phyloP scores from a whole-genome alignment of 2,329 filamentous ascomycete species.

The Alternaria sp. region DNA sequence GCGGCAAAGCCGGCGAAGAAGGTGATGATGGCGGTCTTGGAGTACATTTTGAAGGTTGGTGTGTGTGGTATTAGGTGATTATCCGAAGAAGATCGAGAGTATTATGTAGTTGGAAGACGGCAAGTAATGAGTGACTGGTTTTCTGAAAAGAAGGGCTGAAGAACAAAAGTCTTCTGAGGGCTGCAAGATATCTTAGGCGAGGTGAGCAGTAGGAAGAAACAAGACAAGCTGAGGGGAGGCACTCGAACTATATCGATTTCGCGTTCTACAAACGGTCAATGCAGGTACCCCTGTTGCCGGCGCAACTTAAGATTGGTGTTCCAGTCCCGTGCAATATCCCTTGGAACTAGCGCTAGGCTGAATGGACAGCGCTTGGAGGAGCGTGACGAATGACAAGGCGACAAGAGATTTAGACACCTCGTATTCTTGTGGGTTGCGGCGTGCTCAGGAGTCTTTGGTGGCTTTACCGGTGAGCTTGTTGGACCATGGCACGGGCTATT shows the following conservation, averaged over 20 bases:
- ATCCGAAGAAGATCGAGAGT: slow-evolving; percentile 26
- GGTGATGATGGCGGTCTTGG: slow-evolving; percentile 54
- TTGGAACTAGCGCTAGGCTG: slow-evolving; percentile 9
- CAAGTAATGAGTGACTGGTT: slow-evolving; percentile 30
- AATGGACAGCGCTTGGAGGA: not conserved
- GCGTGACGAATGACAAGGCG: slow-evolving; percentile 22
- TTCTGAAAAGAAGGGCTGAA: slow-evolving; percentile 38
- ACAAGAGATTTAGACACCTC: slow-evolving; percentile 24
- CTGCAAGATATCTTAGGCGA: slow-evolving; percentile 13
- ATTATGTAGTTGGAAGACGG: slow-evolving; percentile 26
- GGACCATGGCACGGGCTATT: slow-evolving; percentile 18
- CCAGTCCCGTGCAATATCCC: slow-evolving; percentile 20
- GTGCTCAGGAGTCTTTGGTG: slow-evolving; percentile 20
- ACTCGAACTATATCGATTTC: slow-evolving; percentile 36
- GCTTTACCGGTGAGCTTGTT: slow-evolving; percentile 17
- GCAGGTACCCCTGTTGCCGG: slow-evolving; percentile 15
- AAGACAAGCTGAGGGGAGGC: slow-evolving; percentile 18
- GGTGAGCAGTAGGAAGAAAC: slow-evolving; percentile 18
- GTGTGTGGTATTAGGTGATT: slow-evolving; percentile 40
- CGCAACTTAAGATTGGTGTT: slow-evolving; percentile 14
- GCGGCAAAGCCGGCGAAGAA: slow-evolving; percentile 62
- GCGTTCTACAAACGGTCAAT: slow-evolving; percentile 15
- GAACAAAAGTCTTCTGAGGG: slow-evolving; percentile 37
- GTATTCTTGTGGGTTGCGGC: slow-evolving; percentile 13
- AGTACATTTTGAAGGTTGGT: slow-evolving; percentile 42